Evolutionary conservation across 495 filamentous ascomycete species (phyloP).

Genomic region (Chaetomidium leptoderma): DNA sequence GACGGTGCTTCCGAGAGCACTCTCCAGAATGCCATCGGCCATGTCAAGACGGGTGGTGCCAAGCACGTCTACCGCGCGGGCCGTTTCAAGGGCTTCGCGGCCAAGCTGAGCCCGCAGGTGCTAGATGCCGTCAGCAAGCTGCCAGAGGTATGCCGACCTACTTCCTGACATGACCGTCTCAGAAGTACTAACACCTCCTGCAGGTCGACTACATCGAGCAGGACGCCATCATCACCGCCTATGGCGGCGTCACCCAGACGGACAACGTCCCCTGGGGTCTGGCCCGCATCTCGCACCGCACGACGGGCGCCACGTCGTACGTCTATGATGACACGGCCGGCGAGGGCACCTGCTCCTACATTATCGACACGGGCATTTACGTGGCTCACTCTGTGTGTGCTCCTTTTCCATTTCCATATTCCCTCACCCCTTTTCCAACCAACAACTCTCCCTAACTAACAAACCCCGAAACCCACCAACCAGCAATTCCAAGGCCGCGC

Average conservation of each 20-base stretch:
- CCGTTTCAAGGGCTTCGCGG: slow-evolving; percentile 45
- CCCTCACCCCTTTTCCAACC: neutral
- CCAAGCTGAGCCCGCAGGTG: slow-evolving; percentile 29
- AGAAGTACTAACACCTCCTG: neutral
- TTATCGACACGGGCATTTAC: slow-evolving; percentile 59
- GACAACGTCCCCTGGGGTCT: slow-evolving; percentile 56
- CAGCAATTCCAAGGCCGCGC: slow-evolving; percentile 56
- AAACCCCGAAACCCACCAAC: too few relatives aligned
- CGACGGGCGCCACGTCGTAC: slow-evolving; percentile 45
- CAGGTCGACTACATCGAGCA: slow-evolving; percentile 52
- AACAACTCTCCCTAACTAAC: slow-evolving; percentile 9
- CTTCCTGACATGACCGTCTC: neutral
- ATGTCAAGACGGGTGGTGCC: slow-evolving; percentile 26
- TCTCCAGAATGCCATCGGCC: slow-evolving; percentile 33
- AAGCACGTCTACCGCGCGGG: slow-evolving; percentile 38
- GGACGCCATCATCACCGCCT: slow-evolving; percentile 41
- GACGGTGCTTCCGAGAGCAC: slow-evolving; percentile 37
- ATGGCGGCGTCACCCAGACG: slow-evolving; percentile 42
- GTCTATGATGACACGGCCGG: slow-evolving; percentile 58
- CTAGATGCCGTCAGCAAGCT: slow-evolving; percentile 42
- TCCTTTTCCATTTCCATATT: neutral
- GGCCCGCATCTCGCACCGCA: slow-evolving; percentile 53
- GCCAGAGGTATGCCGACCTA: slow-evolving; percentile 32
- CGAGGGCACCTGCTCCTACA: slow-evolving; percentile 54
- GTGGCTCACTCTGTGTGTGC: slow-evolving; percentile 41